A percentile compares a stretch with the other conserved stretches of the same genome.
Conservation (phyloP, 2,329 filamentous ascomycete genomes). For the Proliferodiscus dingleyae region DNA sequence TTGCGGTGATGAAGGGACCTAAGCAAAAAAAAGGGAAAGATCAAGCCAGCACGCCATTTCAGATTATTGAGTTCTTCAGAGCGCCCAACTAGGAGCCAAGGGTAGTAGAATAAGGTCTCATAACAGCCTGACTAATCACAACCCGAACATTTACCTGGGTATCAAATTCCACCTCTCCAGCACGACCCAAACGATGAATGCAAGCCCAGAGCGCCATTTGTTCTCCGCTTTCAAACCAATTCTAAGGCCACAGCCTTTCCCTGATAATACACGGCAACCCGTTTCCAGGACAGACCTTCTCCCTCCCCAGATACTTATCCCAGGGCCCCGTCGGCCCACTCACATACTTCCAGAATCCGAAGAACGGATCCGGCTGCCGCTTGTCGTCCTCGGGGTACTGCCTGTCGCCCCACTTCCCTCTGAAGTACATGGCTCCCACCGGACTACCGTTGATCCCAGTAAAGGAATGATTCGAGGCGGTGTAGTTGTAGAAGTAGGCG, state of each 20-base stretch:
- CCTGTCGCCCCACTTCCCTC: constrained; percentile 58
- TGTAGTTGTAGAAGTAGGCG: constrained; percentile 52
- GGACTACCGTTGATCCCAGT: constrained; percentile 36
- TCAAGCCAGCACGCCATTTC: too few species aligned
- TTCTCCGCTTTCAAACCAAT: too few species aligned
- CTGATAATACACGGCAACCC: constrained; percentile 28
- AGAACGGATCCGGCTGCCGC: constrained; percentile 35
- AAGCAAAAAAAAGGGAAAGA: too few species aligned
- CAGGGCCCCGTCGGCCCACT: constrained; percentile 57
- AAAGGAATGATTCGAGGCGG: constrained; percentile 30
- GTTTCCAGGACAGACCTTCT: constrained; percentile 50
- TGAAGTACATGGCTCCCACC: constrained; percentile 50
- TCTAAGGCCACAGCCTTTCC: constrained; percentile 21
- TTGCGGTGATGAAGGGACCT: too few species aligned
- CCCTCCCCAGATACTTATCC: constrained; percentile 53
- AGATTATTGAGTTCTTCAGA: too few species aligned
- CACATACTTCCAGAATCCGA: constrained; percentile 45
- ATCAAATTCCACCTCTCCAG: too few species aligned
- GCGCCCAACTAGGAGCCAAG: too few species aligned
- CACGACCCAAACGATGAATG: too few species aligned
- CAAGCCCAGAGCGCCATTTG: too few species aligned
- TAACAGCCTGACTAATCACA: too few species aligned
- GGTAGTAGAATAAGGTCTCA: too few species aligned
- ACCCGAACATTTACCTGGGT: too few species aligned
- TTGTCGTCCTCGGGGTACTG: constrained; percentile 48